Percentiles rank a stretch among this genome's conserved stretches.
phyloP scores from a whole-genome alignment of 129 eudicot species.

The Helianthus tuberosus region DNA sequence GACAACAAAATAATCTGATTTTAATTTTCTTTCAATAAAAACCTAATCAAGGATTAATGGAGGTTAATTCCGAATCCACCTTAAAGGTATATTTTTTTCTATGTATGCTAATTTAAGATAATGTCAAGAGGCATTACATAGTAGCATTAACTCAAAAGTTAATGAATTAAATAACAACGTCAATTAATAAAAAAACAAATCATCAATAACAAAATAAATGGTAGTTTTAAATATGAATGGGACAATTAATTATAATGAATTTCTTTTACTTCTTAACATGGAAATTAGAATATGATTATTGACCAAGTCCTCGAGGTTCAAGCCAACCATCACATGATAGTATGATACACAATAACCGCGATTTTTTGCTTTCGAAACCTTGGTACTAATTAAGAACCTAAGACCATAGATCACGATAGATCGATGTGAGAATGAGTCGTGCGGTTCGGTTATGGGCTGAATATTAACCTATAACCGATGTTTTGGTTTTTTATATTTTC shows the following conservation, averaged over 20 bases:
- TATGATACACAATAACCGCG: too few relatives aligned
- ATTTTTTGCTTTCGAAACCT: too few relatives aligned
- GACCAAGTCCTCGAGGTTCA: too few relatives aligned
- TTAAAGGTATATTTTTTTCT: conserved; percentile 9
- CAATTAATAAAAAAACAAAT: conserved; percentile 9
- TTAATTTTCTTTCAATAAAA: not conserved
- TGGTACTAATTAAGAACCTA: too few relatives aligned
- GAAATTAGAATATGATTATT: not conserved
- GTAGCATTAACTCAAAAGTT: not conserved
- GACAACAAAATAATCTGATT: not conserved
- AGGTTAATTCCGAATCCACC: conserved; percentile 3
- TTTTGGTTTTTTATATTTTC: too few relatives aligned
- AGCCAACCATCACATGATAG: too few relatives aligned
- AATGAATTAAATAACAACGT: conserved; percentile 12
- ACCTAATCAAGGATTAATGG: conserved; percentile 5
- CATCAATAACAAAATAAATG: conserved; percentile 12
- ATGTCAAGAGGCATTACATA: conserved; percentile 28
- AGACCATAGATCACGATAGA: too few relatives aligned
- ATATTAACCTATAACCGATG: too few relatives aligned
- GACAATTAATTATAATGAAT: not conserved
- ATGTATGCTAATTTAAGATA: conserved; percentile 32
- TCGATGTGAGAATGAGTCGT: too few relatives aligned
- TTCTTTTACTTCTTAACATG: not conserved
- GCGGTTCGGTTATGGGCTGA: too few relatives aligned
- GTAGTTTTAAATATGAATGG: not conserved